A percentile compares a stretch with the other conserved stretches of the same genome.
Conservation (phyloP, 1,139 yeast species). For the Kodamaea anthophila region DNA sequence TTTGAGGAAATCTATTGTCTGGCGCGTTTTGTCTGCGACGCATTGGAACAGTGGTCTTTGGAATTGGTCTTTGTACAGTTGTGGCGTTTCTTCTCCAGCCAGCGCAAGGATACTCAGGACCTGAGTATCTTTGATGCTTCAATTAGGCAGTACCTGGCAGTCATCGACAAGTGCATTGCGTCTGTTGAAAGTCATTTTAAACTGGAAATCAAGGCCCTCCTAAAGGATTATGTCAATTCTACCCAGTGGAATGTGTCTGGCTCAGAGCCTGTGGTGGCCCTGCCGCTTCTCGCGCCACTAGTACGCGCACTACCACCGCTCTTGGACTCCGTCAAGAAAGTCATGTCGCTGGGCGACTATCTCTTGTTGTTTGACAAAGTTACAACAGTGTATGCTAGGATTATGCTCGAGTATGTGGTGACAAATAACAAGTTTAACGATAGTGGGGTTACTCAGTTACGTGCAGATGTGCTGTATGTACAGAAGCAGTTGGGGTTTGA, state of each 20-base stretch:
- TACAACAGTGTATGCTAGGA: constrained; percentile 41
- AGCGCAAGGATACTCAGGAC: constrained; percentile 11
- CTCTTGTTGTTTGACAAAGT: constrained; percentile 29
- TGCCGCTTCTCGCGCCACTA: too few species aligned
- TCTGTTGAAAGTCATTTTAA: constrained; percentile 42
- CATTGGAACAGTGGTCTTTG: constrained; percentile 59
- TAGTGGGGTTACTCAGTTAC: constrained; percentile 52
- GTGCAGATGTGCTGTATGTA: constrained; percentile 46
- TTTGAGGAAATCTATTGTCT: constrained; percentile 61
- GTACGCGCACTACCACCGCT: constrained; percentile 34
- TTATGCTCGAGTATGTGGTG: constrained; percentile 52
- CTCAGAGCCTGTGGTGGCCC: constrained; percentile 17
- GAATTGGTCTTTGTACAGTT: constrained; percentile 60
- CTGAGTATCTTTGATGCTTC: constrained; percentile 52
- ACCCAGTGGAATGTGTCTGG: constrained; percentile 26
- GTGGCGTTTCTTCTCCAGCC: constrained; percentile 41
- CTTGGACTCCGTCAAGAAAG: constrained; percentile 27
- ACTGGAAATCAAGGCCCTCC: constrained; percentile 42
- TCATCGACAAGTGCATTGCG: constrained; percentile 32
- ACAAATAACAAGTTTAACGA: constrained; percentile 57
- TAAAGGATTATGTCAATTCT: constrained; percentile 48
- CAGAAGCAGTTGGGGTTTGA: constrained; percentile 27
- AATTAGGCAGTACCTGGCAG: constrained; percentile 37
- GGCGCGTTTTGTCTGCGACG: constrained; percentile 43
- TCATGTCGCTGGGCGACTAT: constrained; percentile 25